These are phyloP conservation scores for Paracorniculantispora psalliotae DNA, from an alignment of 2,329 filamentous ascomycete genomes.

Conservation along the genomic window DNA sequence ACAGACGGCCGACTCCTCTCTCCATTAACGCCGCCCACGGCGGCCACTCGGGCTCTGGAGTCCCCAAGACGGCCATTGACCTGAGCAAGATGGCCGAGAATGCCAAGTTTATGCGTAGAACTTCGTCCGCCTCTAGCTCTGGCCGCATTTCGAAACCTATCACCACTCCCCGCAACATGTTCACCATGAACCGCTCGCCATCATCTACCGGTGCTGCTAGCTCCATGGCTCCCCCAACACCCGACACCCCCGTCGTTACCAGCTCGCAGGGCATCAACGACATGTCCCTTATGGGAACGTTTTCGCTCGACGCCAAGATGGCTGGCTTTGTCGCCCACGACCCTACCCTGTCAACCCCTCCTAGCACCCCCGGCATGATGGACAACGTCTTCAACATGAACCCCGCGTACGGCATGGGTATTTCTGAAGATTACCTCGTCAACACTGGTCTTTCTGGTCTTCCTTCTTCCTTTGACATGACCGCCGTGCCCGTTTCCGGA, in stretches of 20 bases:
- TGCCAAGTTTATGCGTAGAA: constrained; percentile 47
- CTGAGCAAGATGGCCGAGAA: constrained; percentile 39
- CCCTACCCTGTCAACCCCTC: constrained; percentile 47
- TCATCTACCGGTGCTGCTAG: constrained; percentile 32
- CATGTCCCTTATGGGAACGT: constrained; percentile 30
- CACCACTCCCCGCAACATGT: constrained; percentile 31
- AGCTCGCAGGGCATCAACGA: constrained; percentile 35
- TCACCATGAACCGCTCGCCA: constrained; percentile 41
- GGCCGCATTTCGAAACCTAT: constrained; percentile 29
- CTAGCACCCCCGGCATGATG: constrained; percentile 46
- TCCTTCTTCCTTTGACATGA: constrained; percentile 43
- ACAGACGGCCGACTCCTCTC: constrained; percentile 41
- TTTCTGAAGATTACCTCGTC: constrained; percentile 44
- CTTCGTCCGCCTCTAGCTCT: constrained; percentile 45
- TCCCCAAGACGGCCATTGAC: constrained; percentile 46
- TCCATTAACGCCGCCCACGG: constrained; percentile 41
- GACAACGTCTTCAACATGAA: constrained; percentile 37
- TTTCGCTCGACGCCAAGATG: constrained; percentile 28
- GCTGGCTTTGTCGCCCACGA: constrained; percentile 32
- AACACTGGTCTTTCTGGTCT: constrained; percentile 43
- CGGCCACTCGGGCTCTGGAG: constrained; percentile 30
- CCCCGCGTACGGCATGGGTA: constrained; percentile 33
- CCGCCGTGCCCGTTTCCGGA: constrained; percentile 31
- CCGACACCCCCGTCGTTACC: constrained; percentile 42
- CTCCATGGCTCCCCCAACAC: constrained; percentile 44